These are phyloP conservation scores for Golovinomyces cichoracearum DNA, from an alignment of 2,329 filamentous ascomycete species.

Conservation along the genomic window DNA sequence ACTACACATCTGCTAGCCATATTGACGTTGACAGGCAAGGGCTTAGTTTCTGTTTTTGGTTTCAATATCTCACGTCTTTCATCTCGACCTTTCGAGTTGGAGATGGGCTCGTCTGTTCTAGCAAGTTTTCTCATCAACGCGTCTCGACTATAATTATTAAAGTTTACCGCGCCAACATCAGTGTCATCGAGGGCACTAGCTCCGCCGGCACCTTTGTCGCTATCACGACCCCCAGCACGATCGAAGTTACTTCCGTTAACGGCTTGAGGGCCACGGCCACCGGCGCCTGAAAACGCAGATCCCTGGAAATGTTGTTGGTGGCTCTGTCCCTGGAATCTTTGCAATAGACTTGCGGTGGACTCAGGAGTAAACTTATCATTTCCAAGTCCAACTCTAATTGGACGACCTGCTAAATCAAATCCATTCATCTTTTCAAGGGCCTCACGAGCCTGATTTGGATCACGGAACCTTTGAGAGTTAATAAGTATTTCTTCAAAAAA, in stretches of 20 bases:
- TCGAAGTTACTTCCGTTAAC: slow-evolving; percentile 59
- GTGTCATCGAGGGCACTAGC: slow-evolving; percentile 92
- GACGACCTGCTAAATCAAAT: slow-evolving; percentile 88
- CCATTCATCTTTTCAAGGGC: slow-evolving; percentile 98
- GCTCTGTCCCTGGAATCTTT: slow-evolving; percentile 66
- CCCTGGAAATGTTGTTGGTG: slow-evolving; percentile 52
- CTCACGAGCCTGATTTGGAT: slow-evolving; percentile 74
- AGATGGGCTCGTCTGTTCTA: slow-evolving; percentile 60
- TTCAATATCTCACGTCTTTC: slow-evolving; percentile 48
- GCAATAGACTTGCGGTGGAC: slow-evolving; percentile 73
- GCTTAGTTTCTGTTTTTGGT: slow-evolving; percentile 53
- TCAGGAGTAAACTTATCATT: slow-evolving; percentile 99
- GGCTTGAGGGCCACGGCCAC: slow-evolving; percentile 61
- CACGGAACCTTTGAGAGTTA: slow-evolving; percentile 40
- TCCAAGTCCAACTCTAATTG: slow-evolving; percentile 93
- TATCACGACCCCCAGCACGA: slow-evolving; percentile 65
- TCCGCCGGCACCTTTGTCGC: slow-evolving; percentile 63
- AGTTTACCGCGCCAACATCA: slow-evolving; percentile 93
- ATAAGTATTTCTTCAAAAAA: not conserved
- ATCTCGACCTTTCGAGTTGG: slow-evolving; percentile 25
- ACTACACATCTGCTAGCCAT: slow-evolving; percentile 85
- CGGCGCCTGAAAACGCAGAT: slow-evolving; percentile 72
- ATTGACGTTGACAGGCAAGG: slow-evolving; percentile 62
- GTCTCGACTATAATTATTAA: slow-evolving; percentile 97
- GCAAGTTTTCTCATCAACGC: slow-evolving; percentile 97